phyloP scores from a whole-genome alignment of 2,329 filamentous ascomycete species.

The Alternaria gaisen region DNA sequence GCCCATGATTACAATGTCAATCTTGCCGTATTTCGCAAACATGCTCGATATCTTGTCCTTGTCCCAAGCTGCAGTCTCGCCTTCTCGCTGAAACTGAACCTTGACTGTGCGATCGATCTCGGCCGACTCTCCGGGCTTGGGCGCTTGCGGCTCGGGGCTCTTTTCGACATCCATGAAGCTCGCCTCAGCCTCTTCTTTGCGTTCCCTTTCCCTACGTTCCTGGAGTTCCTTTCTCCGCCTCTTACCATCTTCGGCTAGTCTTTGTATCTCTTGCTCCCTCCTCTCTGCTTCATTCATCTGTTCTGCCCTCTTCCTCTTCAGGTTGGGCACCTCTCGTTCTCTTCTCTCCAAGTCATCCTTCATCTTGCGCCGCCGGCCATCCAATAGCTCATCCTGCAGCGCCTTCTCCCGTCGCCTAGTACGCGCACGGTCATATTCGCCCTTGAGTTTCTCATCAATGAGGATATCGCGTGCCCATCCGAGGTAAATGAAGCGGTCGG shows the following conservation, averaged over 20 bases:
- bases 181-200: constrained; percentile 59
- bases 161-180: constrained; percentile 45
- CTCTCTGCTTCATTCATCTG: constrained; percentile 64
- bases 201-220: constrained; percentile 63
- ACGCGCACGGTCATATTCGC: constrained; percentile 79
- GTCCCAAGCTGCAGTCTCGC: constrained; percentile 54
- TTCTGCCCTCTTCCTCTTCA: constrained; percentile 56
- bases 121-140: constrained; percentile 48
- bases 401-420: constrained; percentile 75
- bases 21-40: constrained; percentile 64
- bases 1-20: constrained; percentile 64
- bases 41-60: constrained; percentile 57
- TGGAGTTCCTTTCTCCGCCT: constrained; percentile 65
- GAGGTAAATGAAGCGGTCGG: constrained; percentile 84
- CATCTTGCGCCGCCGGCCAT: constrained; percentile 76
- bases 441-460: constrained; percentile 72
- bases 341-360: constrained; percentile 85
- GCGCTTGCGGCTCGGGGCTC: constrained; percentile 26
- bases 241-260: constrained; percentile 59
- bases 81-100: constrained; percentile 63
- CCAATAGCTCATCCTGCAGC: constrained; percentile 76
- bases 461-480: constrained; percentile 89
- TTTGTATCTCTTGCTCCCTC: constrained; percentile 61
- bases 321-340: constrained; percentile 62
- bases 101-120: constrained; percentile 68